These are phyloP conservation scores for Pseudogymnoascus sp. DNA, from an alignment of 2,329 filamentous ascomycete species.

Conservation along the genomic window DNA sequence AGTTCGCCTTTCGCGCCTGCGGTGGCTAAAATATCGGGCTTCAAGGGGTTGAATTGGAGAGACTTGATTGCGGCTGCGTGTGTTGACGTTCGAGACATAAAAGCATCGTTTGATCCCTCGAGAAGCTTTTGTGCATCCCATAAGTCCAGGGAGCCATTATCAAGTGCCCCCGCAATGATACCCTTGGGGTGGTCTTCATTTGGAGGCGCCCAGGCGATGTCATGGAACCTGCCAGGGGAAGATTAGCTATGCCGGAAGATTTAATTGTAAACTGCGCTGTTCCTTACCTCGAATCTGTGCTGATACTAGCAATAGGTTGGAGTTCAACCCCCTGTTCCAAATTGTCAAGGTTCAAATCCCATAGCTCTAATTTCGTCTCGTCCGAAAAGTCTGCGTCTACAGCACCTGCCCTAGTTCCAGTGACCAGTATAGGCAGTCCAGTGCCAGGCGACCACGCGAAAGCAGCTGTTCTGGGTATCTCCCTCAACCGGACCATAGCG, in stretches of 20 bases:
- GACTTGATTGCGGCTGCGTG: constrained; percentile 90
- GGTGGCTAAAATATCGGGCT: constrained; percentile 83
- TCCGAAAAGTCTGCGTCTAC: constrained; percentile 97
- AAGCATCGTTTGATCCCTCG: constrained; percentile 55
- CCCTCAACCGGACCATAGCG: constrained; percentile 87
- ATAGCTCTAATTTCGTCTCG: constrained; percentile 91
- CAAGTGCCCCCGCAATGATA: constrained; percentile 88
- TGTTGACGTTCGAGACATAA: constrained; percentile 79
- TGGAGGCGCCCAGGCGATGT: constrained; percentile 86
- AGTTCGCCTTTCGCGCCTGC: constrained; percentile 93
- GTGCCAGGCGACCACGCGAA: constrained; percentile 92
- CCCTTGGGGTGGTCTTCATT: constrained; percentile 71
- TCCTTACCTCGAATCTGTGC: constrained; percentile 76
- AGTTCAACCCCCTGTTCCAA: constrained; percentile 70
- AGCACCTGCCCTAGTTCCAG: constrained; percentile 87
- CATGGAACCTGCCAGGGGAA: constrained; percentile 68
- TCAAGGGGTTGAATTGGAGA: constrained; percentile 90
- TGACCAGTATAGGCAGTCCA: constrained; percentile 73
- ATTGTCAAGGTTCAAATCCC: constrained; percentile 82
- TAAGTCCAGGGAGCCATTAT: constrained; percentile 86
- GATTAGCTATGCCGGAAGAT: constrained; percentile 19
- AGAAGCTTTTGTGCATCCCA: constrained; percentile 77
- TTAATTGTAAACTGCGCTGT: not conserved
- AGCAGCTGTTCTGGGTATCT: constrained; percentile 91
- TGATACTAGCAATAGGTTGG: constrained; percentile 73